Percentiles rank a stretch among this genome's conserved stretches.
These are phyloP conservation scores for Aspergillus ustus DNA, from an alignment of 2,329 filamentous ascomycete genomes.

Conservation along the genomic window DNA sequence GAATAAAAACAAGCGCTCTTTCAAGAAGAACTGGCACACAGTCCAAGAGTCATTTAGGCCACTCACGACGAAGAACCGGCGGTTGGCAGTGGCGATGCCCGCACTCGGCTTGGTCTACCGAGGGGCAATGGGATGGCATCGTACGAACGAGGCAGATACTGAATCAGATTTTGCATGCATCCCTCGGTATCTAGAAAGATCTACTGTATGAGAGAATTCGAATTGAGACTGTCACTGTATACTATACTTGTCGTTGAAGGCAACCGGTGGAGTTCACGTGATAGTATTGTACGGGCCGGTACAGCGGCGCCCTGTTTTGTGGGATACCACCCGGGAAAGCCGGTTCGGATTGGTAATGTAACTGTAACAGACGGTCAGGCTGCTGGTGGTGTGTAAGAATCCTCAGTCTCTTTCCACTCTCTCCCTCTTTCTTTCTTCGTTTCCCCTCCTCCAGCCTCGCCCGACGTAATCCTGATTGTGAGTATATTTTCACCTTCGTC, in stretches of 20 bases:
- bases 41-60: not conserved
- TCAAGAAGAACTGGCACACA: not conserved
- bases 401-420: not conserved
- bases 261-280: not conserved
- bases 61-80: not conserved
- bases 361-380: not conserved
- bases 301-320: not conserved
- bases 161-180: not conserved
- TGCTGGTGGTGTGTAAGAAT: not conserved
- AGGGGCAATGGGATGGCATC: not conserved
- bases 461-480: conserved; percentile 36
- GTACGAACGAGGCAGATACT: not conserved
- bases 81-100: conserved; percentile 5
- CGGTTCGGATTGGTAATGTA: not conserved
- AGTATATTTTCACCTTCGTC: conserved; percentile 17
- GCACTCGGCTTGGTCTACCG: not conserved
- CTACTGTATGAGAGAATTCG: not conserved
- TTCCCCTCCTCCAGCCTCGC: conserved; percentile 34
- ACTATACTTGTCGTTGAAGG: not conserved
- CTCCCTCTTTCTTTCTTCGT: conserved; percentile 34
- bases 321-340: not conserved
- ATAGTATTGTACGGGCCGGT: not conserved
- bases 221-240: not conserved
- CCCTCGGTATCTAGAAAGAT: not conserved
- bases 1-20: not conserved